Evolutionary conservation across 176 grass and related monocot genomes (phyloP), one percentile per base, ranked within the genome.

Genomic region (Aegilops speltoides): DNA sequence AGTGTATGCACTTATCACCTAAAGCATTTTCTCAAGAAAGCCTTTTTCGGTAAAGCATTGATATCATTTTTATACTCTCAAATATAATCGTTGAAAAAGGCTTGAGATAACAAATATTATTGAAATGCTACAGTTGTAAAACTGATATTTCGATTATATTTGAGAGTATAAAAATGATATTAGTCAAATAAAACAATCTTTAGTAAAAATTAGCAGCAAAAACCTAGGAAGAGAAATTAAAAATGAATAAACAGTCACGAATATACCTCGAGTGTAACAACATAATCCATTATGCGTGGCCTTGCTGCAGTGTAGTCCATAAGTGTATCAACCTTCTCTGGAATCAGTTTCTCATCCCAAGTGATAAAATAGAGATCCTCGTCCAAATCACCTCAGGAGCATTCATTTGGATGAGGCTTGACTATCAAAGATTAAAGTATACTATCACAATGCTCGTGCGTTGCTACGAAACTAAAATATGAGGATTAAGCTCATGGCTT

Each of bases 401-500:
- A 98, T 85, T 98, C 96, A 72, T 94, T 96, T 48, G 96, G 92
- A 92, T 98, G 93, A 69, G 96, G 96, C 84, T 93, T 98, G 78
- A 86, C 68, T 23, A 50, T 73, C 60, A 19, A 79, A 73, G 33
- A 86, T 31, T 68, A 54, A 69, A 82, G 22, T 84, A 28, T 28
- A 28, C 28, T 28, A 28, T 28, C 28, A 28, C 28, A 28, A 28
- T 28, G 28, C 28, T 28, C 28, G 2, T 28, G 28, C 28, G 28
- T 28, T 28, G 28, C 28, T 28, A 28, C 28, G 28, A 28, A 28
- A 28, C 28, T 28, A 28, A 28, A 28, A 28, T 28, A 28, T 28
- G 28, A 28, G 28, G 28, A 28, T 28, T 28, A 28, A 28, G 28
- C 28, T 28, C 28, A 28, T 28, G 28, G 28, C 28, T 28, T 28